Evolutionary conservation across 1,284 basidiomycete genomes (phyloP), one percentile per base, ranked within the genome.

Genomic region (Peniophora sp.): DNA sequence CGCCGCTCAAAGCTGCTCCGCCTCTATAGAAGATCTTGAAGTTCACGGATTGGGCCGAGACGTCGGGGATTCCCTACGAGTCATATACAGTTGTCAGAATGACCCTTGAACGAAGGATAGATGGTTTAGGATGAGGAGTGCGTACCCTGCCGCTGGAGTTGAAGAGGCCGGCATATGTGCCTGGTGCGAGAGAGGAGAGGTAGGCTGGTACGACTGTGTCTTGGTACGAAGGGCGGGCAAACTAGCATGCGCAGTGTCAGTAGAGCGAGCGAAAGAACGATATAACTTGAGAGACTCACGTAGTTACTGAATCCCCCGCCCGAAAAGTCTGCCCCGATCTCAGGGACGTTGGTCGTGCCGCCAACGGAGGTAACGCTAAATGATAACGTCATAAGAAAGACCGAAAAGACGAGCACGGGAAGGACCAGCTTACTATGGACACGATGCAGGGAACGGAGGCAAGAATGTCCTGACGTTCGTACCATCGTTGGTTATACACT

Each of bases 1-100:
- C 83, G 80, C 81, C 79, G 82, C 20, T 79, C 79, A 16, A 56
- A 56, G 1, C 63, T 65, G 46, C 80, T 9, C 9, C 11, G 22
- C 44, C 20, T 78, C 48, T 70, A 69, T 57, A 81, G 44, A 25
- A 14, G 44, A 20, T 23, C 23, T 24, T 3, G 81, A 16, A 75
- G 77, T 69, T 49, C 3, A 27, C 23, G 23, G 14, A 3, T 34
- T 17, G 27, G 20, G 19, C 82, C 1, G 83, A 67, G 6, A 87
- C 77, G 50, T 87, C 85, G 1, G 84, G 84, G 55, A 71, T 66
- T 3, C 60, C 78, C 77, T 80, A 50, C n/a, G n/a, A n/a, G 35
- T 48, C 34, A 2, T 23, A 52, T 5, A 11, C 17, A 20, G 44
- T 35, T 36, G 23, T 23, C 20, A 32, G 41, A 57, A 54, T 32